phyloP scores from a whole-genome alignment of 2,329 filamentous ascomycete species.

The Cladorrhinum sp. region DNA sequence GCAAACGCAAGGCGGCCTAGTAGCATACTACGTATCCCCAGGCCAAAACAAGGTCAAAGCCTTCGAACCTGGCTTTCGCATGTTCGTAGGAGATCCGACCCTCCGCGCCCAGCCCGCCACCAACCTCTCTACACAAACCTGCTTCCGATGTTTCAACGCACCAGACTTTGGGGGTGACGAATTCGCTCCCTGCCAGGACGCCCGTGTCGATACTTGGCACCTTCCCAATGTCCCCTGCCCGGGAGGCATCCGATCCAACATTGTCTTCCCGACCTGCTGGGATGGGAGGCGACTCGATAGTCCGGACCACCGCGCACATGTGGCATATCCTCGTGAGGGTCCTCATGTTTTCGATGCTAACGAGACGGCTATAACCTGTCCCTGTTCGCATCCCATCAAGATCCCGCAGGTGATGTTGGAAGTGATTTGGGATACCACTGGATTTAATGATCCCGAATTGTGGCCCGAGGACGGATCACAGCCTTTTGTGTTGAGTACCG shows the following conservation, averaged over 20 bases:
- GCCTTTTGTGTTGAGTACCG: conserved; percentile 31
- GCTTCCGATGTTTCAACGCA: conserved; percentile 15
- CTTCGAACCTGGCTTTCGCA: conserved; percentile 38
- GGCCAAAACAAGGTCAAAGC: conserved; percentile 22
- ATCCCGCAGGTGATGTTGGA: conserved; percentile 40
- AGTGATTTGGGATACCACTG: conserved; percentile 43
- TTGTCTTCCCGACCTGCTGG: conserved; percentile 47
- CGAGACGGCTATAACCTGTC: conserved; percentile 27
- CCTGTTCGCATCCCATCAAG: conserved; percentile 31
- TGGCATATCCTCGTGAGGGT: conserved; percentile 30
- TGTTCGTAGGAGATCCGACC: conserved; percentile 39
- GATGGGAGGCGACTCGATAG: conserved; percentile 56
- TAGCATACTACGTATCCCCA: conserved; percentile 27
- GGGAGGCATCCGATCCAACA: conserved; percentile 10
- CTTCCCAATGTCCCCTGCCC: background rate
- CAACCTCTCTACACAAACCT: conserved; percentile 13
- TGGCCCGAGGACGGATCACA: conserved; percentile 35
- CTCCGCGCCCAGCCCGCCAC: conserved; percentile 19
- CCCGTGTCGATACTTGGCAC: conserved; percentile 5
- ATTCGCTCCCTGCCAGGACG: conserved; percentile 13
- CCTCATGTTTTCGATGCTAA: conserved; percentile 25
- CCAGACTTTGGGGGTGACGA: conserved; percentile 14
- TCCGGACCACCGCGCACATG: conserved; percentile 43
- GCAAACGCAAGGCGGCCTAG: conserved; percentile 23
- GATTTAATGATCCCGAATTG: conserved; percentile 35